These are phyloP conservation scores for Hondaea fermentalgiana DNA, from an alignment of 108 stramenopile species.

Conservation along the genomic window DNA sequence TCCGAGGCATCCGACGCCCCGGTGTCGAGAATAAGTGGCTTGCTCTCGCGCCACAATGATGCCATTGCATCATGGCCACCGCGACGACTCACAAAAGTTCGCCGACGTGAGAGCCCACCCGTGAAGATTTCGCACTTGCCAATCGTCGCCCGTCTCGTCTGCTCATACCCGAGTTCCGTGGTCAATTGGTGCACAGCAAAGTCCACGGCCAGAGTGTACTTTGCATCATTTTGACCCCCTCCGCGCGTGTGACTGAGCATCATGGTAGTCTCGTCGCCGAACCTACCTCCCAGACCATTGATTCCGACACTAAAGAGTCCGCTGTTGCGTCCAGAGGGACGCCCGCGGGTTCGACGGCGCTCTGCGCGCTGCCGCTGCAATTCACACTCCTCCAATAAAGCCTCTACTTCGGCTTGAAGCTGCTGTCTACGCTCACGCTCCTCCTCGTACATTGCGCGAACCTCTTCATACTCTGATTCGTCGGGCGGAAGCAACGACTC, in stretches of 20 bases:
- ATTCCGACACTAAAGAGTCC: not conserved
- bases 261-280: not conserved
- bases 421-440: not conserved
- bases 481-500: not conserved
- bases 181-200: not conserved
- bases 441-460: not conserved
- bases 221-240: not conserved
- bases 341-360: not conserved
- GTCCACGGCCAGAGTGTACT: not conserved
- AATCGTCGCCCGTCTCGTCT: not conserved
- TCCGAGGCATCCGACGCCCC: no score
- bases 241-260: not conserved
- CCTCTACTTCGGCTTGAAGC: not conserved
- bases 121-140: not conserved
- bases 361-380: not conserved
- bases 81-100: not conserved
- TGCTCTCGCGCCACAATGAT: no score
- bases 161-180: not conserved
- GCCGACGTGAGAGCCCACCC: not conserved
- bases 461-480: not conserved
- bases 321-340: not conserved
- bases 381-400: not conserved
- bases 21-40: no score
- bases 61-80: not conserved
- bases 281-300: not conserved